These are phyloP conservation scores for Daldinia sp. DNA, from an alignment of 2,329 filamentous ascomycete species.

Conservation along the genomic window DNA sequence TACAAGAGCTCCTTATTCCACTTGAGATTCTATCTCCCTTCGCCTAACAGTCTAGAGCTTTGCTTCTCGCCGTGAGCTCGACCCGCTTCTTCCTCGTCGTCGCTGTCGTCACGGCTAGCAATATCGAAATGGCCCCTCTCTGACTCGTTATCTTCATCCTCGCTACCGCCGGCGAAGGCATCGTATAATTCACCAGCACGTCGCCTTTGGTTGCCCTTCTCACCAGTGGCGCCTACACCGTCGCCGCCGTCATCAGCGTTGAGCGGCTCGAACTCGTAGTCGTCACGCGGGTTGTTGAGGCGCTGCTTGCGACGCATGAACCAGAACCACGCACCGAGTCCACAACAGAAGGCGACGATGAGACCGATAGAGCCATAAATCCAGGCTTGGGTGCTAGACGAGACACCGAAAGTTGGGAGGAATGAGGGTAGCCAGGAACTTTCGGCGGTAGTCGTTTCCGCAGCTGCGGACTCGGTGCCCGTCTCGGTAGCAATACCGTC, in stretches of 20 bases:
- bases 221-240: constrained; percentile 53
- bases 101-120: constrained; percentile 48
- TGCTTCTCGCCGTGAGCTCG: constrained; percentile 21
- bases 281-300: constrained; percentile 77
- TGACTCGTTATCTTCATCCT: constrained; percentile 71
- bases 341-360: constrained; percentile 83
- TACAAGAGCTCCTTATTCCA: background rate
- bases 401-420: constrained; percentile 90
- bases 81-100: constrained; percentile 19
- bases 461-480: constrained; percentile 45
- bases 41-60: constrained; percentile 32
- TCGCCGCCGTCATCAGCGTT: constrained; percentile 78
- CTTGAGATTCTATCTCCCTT: constrained; percentile 17
- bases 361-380: constrained; percentile 88
- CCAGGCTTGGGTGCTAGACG: constrained; percentile 88
- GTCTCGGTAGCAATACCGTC: constrained; percentile 43
- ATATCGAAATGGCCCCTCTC: constrained; percentile 49
- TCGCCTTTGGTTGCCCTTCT: constrained; percentile 57
- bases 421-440: constrained; percentile 82
- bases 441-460: constrained; percentile 50
- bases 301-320: constrained; percentile 80
- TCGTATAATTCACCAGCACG: constrained; percentile 93
- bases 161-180: constrained; percentile 88
- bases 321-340: constrained; percentile 82
- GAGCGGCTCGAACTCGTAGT: constrained; percentile 94